Conservation (phyloP, 441 rosid genomes). For the Rhodomyrtus psidioides region DNA sequence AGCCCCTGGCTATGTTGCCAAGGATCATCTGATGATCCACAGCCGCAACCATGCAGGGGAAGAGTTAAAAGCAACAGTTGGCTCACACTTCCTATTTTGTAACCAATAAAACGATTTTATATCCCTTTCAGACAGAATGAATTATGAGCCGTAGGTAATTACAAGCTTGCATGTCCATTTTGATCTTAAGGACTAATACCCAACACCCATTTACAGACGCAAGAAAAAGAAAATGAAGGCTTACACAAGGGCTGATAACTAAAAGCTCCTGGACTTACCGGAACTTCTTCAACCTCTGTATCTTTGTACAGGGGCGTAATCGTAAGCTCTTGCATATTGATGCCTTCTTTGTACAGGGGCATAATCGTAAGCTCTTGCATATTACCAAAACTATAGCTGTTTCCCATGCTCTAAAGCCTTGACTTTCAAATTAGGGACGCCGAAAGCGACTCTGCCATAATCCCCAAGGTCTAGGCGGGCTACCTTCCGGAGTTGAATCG, state of each 20-base stretch:
- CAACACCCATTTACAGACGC: neutral
- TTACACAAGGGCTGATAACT: neutral
- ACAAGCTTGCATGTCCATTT: neutral
- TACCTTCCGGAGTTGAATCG: neutral
- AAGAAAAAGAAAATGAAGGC: neutral
- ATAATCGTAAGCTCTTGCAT: neutral
- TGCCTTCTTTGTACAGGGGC: neutral
- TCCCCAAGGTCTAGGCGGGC: neutral
- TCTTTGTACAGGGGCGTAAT: neutral
- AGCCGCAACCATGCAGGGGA: neutral
- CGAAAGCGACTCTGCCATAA: fast-evolving
- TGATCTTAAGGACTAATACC: neutral
- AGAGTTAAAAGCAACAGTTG: neutral
- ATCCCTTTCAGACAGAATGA: neutral
- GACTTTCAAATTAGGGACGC: neutral
- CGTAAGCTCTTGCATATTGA: neutral
- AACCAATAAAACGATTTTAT: neutral
- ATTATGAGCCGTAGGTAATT: neutral
- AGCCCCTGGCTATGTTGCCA: neutral
- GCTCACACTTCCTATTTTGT: neutral
- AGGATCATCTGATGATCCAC: neutral
- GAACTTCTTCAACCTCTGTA: neutral
- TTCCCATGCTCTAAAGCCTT: neutral
- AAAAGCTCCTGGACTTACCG: neutral
- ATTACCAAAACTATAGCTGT: neutral